Conservation (phyloP, 2,329 filamentous ascomycete species). For the Clarireedia paspali region DNA sequence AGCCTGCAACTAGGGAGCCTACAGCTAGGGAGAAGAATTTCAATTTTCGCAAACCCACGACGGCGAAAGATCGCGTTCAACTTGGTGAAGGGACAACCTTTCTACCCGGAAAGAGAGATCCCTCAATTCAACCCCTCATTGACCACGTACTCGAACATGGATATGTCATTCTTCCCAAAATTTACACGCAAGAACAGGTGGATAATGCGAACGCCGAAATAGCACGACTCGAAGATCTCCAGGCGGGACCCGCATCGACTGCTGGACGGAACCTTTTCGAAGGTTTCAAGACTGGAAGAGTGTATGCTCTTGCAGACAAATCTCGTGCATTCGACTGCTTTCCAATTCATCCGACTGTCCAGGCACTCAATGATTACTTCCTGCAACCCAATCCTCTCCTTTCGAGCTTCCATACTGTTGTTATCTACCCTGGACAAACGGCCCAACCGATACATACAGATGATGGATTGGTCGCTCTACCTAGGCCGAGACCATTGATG, state of each 20-base stretch:
- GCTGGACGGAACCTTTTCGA: slow-evolving; percentile 33
- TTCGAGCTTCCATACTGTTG: slow-evolving; percentile 33
- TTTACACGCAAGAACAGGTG: slow-evolving; percentile 29
- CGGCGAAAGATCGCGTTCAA: slow-evolving; percentile 16
- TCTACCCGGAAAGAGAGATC: slow-evolving; percentile 23
- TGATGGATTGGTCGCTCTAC: slow-evolving; percentile 26
- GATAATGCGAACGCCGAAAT: slow-evolving; percentile 31
- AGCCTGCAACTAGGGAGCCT: neutral
- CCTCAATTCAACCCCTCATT: slow-evolving; percentile 25
- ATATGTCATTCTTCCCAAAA: slow-evolving; percentile 32
- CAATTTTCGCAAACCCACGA: too few species aligned
- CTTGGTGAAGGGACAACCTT: slow-evolving; percentile 26
- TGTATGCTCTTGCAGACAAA: slow-evolving; percentile 35
- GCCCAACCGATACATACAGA: slow-evolving; percentile 32
- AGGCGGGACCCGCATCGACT: slow-evolving; percentile 25
- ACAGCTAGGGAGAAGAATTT: too few species aligned
- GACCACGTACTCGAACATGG: slow-evolving; percentile 29
- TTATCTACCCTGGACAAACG: slow-evolving; percentile 31
- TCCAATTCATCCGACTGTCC: slow-evolving; percentile 31
- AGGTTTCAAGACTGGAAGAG: slow-evolving; percentile 32
- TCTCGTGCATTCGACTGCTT: slow-evolving; percentile 34
- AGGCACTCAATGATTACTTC: slow-evolving; percentile 35
- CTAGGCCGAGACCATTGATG: slow-evolving; percentile 26
- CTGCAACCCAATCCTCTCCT: slow-evolving; percentile 32
- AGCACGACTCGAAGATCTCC: slow-evolving; percentile 23